A percentile compares a stretch with the other conserved stretches of the same genome.
Conservation (phyloP, 1,284 basidiomycete species). For the Hymenochaete sp. region DNA sequence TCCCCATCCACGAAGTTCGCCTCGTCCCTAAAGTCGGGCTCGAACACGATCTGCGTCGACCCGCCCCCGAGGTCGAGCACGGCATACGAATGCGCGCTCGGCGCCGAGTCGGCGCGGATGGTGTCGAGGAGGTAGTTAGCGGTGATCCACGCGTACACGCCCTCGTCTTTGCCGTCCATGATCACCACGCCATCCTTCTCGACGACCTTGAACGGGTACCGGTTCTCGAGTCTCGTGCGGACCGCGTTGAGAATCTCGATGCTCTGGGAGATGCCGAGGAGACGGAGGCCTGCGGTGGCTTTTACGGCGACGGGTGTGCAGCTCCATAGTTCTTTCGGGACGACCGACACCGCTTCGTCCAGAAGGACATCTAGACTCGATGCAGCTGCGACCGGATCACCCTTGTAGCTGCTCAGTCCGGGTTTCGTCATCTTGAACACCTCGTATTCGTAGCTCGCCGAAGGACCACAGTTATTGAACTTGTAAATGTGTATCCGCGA, state of each 20-base stretch:
- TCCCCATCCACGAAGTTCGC: slow-evolving; percentile 71
- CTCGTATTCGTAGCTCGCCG: slow-evolving; percentile 87
- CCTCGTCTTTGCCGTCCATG: slow-evolving; percentile 97
- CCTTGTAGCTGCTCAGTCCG: slow-evolving; percentile 68
- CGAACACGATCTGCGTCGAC: slow-evolving; percentile 97
- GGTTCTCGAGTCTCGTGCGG: slow-evolving; percentile 46
- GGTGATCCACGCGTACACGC: slow-evolving; percentile 97
- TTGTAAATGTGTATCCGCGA: slow-evolving; percentile 98
- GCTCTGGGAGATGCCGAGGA: slow-evolving; percentile 63
- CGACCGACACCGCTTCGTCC: slow-evolving; percentile 69
- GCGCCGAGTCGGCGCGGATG: slow-evolving; percentile 49
- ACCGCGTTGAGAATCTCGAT: slow-evolving; percentile 77
- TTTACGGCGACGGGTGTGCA: slow-evolving; percentile 92
- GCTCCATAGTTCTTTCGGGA: slow-evolving; percentile 56
- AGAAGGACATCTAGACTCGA: slow-evolving; percentile 74
- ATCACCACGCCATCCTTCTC: slow-evolving; percentile 64
- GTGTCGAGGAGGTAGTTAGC: slow-evolving; percentile 86
- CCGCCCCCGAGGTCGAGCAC: slow-evolving; percentile 96
- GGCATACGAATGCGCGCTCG: slow-evolving; percentile 63
- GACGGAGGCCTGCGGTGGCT: slow-evolving; percentile 87
- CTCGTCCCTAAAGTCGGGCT: slow-evolving; percentile 60
- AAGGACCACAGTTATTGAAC: slow-evolving; percentile 82
- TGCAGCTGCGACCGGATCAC: slow-evolving; percentile 62
- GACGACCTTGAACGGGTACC: slow-evolving; percentile 71
- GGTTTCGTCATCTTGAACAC: slow-evolving; percentile 82